Percentiles rank a stretch among this genome's conserved stretches.
Evolutionary conservation across 768 basidiomycete genomes (phyloP).

Genomic region (Thelephora ganbajun): DNA sequence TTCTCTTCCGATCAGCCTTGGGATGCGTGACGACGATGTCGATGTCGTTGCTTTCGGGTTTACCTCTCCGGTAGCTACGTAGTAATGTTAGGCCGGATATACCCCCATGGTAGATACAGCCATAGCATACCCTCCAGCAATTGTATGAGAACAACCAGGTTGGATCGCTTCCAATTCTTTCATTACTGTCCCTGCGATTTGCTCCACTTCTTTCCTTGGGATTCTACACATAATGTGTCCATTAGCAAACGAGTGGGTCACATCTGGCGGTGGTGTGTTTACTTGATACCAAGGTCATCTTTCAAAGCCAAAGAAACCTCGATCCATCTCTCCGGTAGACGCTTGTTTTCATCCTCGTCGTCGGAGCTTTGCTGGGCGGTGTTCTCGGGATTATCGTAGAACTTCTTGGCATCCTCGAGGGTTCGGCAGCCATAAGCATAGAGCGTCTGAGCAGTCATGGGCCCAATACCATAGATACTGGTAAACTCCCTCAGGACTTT

Average conservation of each 20-base stretch:
- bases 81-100: not conserved
- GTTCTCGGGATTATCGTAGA: conserved; percentile 34
- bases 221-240: conserved; percentile 30
- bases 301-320: conserved; percentile 45
- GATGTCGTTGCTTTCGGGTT: conserved; percentile 68
- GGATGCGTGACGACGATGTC: conserved; percentile 82
- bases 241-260: not conserved
- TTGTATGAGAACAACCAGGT: conserved; percentile 55
- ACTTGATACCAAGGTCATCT: conserved; percentile 40
- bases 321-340: conserved; percentile 27
- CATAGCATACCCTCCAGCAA: conserved; percentile 59
- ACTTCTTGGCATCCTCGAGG: conserved; percentile 52
- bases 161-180: conserved; percentile 48
- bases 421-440: conserved; percentile 55
- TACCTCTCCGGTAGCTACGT: conserved; percentile 79
- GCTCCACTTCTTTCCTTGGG: conserved; percentile 61
- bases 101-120: not conserved
- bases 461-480: conserved; percentile 61
- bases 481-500: conserved; percentile 42
- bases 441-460: conserved; percentile 49
- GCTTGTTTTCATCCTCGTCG: conserved; percentile 10
- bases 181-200: conserved; percentile 58
- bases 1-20: conserved; percentile 24
- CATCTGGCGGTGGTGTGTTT: conserved; percentile 4
- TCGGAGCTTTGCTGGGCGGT: conserved; percentile 8